A percentile compares a stretch with the other conserved stretches of the same genome.
These are phyloP conservation scores for Rutidosis leptorrhynchoides DNA, from an alignment of 129 eudicot species.

Conservation along the genomic window DNA sequence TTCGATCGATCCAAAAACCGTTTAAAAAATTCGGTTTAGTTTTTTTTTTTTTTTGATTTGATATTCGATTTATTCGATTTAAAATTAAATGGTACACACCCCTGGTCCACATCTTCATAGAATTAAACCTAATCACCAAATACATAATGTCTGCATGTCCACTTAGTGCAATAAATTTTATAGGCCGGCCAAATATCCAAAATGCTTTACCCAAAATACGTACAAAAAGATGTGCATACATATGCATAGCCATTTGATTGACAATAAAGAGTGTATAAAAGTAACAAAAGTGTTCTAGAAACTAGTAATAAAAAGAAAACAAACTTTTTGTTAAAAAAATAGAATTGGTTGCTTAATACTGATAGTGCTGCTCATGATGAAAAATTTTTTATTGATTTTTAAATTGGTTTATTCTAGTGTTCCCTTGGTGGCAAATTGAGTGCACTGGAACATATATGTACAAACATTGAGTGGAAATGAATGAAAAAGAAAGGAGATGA, in stretches of 20 bases:
- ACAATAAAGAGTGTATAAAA: slow-evolving; percentile 18
- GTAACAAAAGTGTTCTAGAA: slow-evolving; percentile 27
- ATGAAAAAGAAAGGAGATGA: too few species aligned
- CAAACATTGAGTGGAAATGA: slow-evolving; percentile 24
- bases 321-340: slow-evolving; percentile 15
- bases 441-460: slow-evolving; percentile 18
- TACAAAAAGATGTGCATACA: slow-evolving; percentile 25
- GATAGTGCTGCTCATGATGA: slow-evolving; percentile 27
- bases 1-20: too few species aligned
- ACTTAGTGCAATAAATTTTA: too few species aligned
- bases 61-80: background rate
- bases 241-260: slow-evolving; percentile 15
- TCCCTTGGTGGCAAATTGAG: slow-evolving; percentile 22
- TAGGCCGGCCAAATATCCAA: slow-evolving; percentile 16
- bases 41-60: too few species aligned
- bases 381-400: slow-evolving; percentile 16
- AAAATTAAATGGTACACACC: too few species aligned
- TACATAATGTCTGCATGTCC: slow-evolving; percentile 30
- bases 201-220: slow-evolving; percentile 18
- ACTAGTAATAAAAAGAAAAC: slow-evolving; percentile 24
- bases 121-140: slow-evolving; percentile 27
- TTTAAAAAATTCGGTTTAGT: too few species aligned
- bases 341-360: slow-evolving; percentile 24
- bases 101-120: slow-evolving; percentile 13
- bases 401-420: slow-evolving; percentile 5